These are phyloP conservation scores for Grigorovia jiainica DNA, from an alignment of 805 yeast genomes.

Conservation along the genomic window DNA sequence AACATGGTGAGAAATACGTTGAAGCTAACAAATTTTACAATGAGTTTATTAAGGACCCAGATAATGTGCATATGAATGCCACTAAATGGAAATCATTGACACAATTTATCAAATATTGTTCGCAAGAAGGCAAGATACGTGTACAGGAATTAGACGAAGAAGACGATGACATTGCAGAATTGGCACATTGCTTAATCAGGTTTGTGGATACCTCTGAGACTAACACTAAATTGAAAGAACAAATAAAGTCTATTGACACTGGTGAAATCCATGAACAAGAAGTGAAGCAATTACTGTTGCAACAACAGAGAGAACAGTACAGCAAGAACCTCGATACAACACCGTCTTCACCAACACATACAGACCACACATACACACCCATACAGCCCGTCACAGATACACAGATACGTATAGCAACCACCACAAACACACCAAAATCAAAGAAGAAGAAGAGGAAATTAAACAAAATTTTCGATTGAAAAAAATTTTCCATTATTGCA, in stretches of 20 bases:
- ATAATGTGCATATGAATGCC: slow-evolving; percentile 86
- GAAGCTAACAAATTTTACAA: slow-evolving; percentile 84
- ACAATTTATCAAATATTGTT: slow-evolving; percentile 54
- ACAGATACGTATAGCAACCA: background rate
- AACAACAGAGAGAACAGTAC: slow-evolving; percentile 39
- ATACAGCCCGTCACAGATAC: slow-evolving; percentile 2
- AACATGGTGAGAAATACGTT: slow-evolving; percentile 75
- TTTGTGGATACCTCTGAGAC: slow-evolving; percentile 49
- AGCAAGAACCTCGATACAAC: slow-evolving; percentile 1
- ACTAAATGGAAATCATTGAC: slow-evolving; percentile 71
- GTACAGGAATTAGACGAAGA: slow-evolving; percentile 35
- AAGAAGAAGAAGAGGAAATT: background rate
- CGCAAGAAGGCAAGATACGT: slow-evolving; percentile 43
- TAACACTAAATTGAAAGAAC: slow-evolving; percentile 34
- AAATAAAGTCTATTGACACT: slow-evolving; percentile 30
- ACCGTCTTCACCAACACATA: slow-evolving; percentile 3
- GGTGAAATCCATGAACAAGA: slow-evolving; percentile 38
- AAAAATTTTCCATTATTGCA: background rate
- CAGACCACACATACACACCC: too few species aligned
- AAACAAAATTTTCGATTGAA: background rate
- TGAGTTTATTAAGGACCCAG: slow-evolving; percentile 72
- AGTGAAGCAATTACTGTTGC: slow-evolving; percentile 33
- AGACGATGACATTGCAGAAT: slow-evolving; percentile 25
- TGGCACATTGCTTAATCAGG: slow-evolving; percentile 36
- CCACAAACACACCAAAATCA: background rate